These are phyloP conservation scores for Claviceps fusiformis DNA, from an alignment of 2,329 filamentous ascomycete species.

Conservation along the genomic window DNA sequence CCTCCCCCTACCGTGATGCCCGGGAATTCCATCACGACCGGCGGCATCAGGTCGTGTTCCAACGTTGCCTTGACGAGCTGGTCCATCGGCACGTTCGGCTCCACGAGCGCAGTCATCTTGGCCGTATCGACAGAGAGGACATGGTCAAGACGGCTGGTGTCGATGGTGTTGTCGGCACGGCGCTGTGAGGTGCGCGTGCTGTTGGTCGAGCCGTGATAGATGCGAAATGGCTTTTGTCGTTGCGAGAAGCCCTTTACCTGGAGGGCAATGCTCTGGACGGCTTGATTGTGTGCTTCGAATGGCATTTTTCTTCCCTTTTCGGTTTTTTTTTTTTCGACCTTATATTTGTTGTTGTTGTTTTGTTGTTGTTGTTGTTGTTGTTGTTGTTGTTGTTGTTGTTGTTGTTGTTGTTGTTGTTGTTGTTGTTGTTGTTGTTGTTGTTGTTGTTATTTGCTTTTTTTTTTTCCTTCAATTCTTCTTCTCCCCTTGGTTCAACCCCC, in stretches of 20 bases:
- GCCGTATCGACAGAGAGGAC: conserved; percentile 49
- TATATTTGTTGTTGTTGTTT: neutral
- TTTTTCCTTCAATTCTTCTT: neutral
- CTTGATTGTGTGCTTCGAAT: conserved; percentile 27
- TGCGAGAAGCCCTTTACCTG: conserved; percentile 30
- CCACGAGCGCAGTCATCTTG: conserved; percentile 48
- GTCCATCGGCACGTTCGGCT: conserved; percentile 68
- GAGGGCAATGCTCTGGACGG: conserved; percentile 29
- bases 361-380: too few relatives aligned
- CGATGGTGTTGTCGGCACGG: conserved; percentile 27
- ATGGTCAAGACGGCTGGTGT: conserved; percentile 50
- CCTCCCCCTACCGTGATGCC: conserved; percentile 63
- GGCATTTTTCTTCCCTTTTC: neutral
- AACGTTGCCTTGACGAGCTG: conserved; percentile 53
- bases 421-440: too few relatives aligned
- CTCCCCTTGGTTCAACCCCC: neutral
- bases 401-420: neutral
- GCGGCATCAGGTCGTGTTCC: conserved; percentile 49
- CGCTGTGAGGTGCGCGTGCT: conserved; percentile 50
- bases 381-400: too few relatives aligned
- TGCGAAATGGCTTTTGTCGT: conserved; percentile 46
- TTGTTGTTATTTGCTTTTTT: too few relatives aligned
- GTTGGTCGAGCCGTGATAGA: conserved; percentile 67
- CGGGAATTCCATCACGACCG: conserved; percentile 64
- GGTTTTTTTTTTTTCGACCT: neutral